Evolutionary conservation across 495 filamentous ascomycete species (phyloP).

Genomic region (Tetracladium marchalianum): DNA sequence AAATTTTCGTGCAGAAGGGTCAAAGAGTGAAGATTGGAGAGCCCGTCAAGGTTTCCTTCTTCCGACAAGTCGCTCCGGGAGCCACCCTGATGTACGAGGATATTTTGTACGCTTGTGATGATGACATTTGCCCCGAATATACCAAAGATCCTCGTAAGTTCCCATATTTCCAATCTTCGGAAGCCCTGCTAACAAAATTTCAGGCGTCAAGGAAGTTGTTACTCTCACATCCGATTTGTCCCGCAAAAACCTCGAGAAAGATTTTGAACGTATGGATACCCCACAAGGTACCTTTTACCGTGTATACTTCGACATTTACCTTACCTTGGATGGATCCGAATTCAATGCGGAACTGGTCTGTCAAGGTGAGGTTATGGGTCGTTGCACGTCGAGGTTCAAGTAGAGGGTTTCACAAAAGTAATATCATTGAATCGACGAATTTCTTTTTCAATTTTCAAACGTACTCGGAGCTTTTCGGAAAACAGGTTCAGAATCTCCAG

Average conservation of each 20-base stretch:
- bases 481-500: no score
- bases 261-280: conserved; percentile 99
- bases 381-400: conserved; percentile 80
- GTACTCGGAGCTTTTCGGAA: not conserved
- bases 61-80: conserved; percentile 93
- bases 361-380: conserved; percentile 97
- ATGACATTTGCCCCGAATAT: conserved; percentile 96
- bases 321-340: conserved; percentile 92
- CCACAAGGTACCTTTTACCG: conserved; percentile 98
- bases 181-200: conserved; percentile 21
- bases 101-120: conserved; percentile 94
- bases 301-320: conserved; percentile 69
- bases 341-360: conserved; percentile 98
- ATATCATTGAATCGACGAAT: conserved; percentile 10
- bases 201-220: conserved; percentile 98
- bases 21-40: conserved; percentile 98
- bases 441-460: conserved; percentile 11
- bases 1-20: conserved; percentile 98
- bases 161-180: not conserved
- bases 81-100: conserved; percentile 99
- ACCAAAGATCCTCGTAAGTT: conserved; percentile 97
- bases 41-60: conserved; percentile 97
- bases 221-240: conserved; percentile 95
- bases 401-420: conserved; percentile 16
- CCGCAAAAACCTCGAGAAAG: conserved; percentile 96